A percentile compares a stretch with the other conserved stretches of the same genome.
Conservation (phyloP, 805 yeast genomes). For the Hermanozyma aechmeae region DNA sequence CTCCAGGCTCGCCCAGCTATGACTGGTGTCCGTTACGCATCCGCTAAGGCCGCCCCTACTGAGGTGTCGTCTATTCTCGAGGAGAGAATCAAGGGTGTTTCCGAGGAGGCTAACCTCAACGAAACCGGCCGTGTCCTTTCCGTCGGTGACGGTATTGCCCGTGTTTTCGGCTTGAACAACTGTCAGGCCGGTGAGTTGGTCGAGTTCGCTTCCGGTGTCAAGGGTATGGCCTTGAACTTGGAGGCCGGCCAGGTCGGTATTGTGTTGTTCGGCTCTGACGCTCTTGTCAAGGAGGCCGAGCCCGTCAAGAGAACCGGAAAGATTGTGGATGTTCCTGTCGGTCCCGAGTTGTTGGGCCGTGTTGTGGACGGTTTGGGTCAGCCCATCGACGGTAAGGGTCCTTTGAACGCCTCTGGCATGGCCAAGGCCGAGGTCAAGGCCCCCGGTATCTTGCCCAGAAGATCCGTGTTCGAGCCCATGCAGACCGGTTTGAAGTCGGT, state of each 20-base stretch:
- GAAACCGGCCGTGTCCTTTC: constrained; percentile 99
- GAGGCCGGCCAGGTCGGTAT: constrained; percentile 99
- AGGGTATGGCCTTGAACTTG: constrained; percentile 99
- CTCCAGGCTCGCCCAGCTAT: constrained; percentile 65
- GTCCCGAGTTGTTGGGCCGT: constrained; percentile 97
- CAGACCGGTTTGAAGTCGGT: constrained; percentile 99
- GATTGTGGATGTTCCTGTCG: constrained; percentile 98
- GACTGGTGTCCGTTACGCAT: constrained; percentile 76
- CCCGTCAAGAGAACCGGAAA: constrained; percentile 99
- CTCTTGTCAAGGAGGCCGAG: constrained; percentile 98
- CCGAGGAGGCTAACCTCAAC: constrained; percentile 93
- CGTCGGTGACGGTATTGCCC: constrained; percentile 99
- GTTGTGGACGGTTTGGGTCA: constrained; percentile 98
- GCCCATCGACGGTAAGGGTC: constrained; percentile 99
- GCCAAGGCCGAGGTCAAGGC: constrained; percentile 99
- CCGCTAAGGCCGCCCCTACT: constrained; percentile 97
- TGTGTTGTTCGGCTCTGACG: constrained; percentile 98
- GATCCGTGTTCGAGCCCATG: constrained; percentile 97
- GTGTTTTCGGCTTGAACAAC: constrained; percentile 99
- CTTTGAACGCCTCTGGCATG: constrained; percentile 74
- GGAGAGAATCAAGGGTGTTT: constrained; percentile 98
- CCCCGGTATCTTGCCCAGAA: constrained; percentile 99
- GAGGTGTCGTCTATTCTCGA: constrained; percentile 98
- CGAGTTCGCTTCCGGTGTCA: constrained; percentile 98
- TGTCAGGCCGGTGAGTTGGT: constrained; percentile 99